These are phyloP conservation scores for Chaetomium cochliodes DNA, from an alignment of 495 filamentous ascomycete species.

Conservation along the genomic window DNA sequence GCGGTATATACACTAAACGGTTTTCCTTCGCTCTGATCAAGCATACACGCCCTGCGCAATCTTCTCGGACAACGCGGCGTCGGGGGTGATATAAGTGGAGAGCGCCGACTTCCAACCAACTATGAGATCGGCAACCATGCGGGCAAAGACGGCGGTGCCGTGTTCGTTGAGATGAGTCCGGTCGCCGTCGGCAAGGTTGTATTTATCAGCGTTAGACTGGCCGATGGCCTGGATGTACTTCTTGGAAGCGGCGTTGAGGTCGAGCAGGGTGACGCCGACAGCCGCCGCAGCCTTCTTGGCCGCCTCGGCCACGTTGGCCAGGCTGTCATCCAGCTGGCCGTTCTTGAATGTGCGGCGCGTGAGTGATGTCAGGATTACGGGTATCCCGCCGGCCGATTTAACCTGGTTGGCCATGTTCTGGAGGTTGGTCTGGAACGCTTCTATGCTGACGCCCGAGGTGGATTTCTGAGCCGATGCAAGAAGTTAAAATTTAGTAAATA, in stretches of 20 bases:
- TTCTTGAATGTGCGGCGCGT: conserved; percentile 8
- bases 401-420: conserved; percentile 10
- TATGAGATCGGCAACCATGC: conserved; percentile 14
- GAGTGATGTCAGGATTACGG: conserved; percentile 13
- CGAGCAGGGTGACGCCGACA: conserved; percentile 5
- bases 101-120: not conserved
- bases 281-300: conserved; percentile 5
- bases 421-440: conserved; percentile 12
- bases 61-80: not conserved
- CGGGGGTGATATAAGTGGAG: not conserved
- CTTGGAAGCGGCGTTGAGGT: conserved; percentile 11
- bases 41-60: conserved; percentile 5
- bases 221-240: conserved; percentile 14
- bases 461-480: not conserved
- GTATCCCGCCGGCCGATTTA: conserved; percentile 5
- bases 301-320: conserved; percentile 13
- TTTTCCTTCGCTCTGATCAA: not conserved
- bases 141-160: conserved; percentile 10
- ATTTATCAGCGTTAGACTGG: conserved; percentile 1
- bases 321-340: conserved; percentile 5
- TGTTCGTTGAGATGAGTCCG: conserved; percentile 13
- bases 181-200: conserved; percentile 9
- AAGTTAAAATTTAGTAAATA: not conserved
- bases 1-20: too few relatives aligned
- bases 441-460: conserved; percentile 5